phyloP scores from a whole-genome alignment of 768 basidiomycete genomes.

The Macrolepiota fuliginosa region DNA sequence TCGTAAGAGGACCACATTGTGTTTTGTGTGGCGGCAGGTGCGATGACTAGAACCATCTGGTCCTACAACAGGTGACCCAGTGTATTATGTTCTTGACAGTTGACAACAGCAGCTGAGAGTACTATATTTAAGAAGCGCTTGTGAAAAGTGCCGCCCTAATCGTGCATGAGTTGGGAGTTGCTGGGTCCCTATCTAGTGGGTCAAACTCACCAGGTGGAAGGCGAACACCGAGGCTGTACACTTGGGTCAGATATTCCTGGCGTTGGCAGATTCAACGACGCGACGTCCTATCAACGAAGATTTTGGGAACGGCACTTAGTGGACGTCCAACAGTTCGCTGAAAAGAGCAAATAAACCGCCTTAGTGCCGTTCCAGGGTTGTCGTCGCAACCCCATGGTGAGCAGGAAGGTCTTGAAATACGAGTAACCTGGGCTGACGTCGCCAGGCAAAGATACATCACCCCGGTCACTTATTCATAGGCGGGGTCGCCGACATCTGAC shows the following conservation, averaged over 20 bases:
- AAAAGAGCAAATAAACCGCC: background rate
- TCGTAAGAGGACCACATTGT: background rate
- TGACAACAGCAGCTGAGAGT: background rate
- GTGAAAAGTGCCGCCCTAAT: background rate
- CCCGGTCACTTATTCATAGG: slow-evolving; percentile 10
- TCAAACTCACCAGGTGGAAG: background rate
- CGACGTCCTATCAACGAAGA: background rate
- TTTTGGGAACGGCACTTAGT: background rate
- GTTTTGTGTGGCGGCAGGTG: background rate
- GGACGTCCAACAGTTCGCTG: background rate
- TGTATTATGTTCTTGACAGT: slow-evolving; percentile 3
- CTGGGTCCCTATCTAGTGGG: background rate
- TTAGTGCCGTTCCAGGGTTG: background rate
- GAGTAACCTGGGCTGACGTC: background rate
- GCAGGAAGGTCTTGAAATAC: background rate
- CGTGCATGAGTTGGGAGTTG: background rate
- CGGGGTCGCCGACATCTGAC: background rate
- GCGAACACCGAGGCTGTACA: background rate
- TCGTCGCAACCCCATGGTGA: slow-evolving; percentile 3
- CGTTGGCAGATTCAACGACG: background rate
- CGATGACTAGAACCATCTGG: background rate
- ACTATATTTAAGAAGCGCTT: background rate
- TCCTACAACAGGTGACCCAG: background rate
- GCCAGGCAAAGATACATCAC: background rate
- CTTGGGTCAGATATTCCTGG: background rate